Base-by-base conservation (phyloP, 306 rosid genomes). In the Prunus salicina region DNA sequence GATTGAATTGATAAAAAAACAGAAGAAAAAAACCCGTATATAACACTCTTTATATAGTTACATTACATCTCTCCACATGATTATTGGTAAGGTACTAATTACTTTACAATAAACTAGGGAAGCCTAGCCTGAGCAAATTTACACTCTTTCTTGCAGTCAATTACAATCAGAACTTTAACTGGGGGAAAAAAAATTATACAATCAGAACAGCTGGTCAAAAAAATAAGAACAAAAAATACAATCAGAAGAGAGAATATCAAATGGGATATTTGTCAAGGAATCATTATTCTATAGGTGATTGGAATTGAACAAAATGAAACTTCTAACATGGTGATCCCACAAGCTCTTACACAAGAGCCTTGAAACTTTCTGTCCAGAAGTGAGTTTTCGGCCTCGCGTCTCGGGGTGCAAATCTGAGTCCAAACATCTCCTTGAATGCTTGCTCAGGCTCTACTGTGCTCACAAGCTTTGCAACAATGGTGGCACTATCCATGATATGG, bases 401-500 rank as follows among this genome's bases (percentile, higher is more conserved):
- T 32, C 88, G 61, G 32, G 97, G 96, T n/a, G 91, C 81, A 81
- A 96, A 92, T 87, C 89, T 92, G 75, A 96, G 99, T 13, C 97
- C 99, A 82, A 96, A 96, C 99, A 96, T 92, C 86, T 92, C 99
- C 93, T 86, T 96, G 85, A 86, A 90, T 27, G 99, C 99, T 25
- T 77, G 85, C 24, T 88, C 88, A 43, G 99, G 96, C 82, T 89
- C 90, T 49, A 90, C 93, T 12, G 83, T 80, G 47, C 97, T 92
- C 49, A 92, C 87, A 79, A 92, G 80, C 82, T 92, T 92, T 61
- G 89, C 90, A 75, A 96, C 98, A 65, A 89, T 56, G 57, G 83
- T 72, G 50, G 99, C 98, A 84, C 98, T 96, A 62, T 86, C 93
- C 72, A 76, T 76, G 69, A 91, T 76, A 80, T 89, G 96, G 67